These are phyloP conservation scores for Schizophyllum commune DNA, from an alignment of 1,284 basidiomycete genomes.

Conservation along the genomic window DNA sequence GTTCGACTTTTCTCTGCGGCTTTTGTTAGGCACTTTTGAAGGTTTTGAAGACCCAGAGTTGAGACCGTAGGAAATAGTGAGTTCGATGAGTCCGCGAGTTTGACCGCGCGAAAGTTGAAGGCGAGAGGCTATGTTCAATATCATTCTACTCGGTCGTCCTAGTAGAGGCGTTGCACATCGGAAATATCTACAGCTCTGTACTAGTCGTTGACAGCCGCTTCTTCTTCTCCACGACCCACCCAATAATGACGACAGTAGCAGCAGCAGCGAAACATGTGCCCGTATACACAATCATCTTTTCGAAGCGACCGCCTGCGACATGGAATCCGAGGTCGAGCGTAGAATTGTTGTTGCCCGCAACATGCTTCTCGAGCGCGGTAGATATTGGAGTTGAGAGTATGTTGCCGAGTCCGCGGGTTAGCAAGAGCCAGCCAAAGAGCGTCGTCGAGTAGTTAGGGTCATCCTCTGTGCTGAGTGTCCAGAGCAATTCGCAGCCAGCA, in stretches of 20 bases:
- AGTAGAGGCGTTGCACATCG: too few relatives aligned
- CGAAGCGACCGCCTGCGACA: constrained; percentile 25
- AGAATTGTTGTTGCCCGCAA: background rate
- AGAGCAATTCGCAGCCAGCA: too few relatives aligned
- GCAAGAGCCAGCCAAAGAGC: constrained; percentile 29
- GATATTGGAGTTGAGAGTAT: constrained; percentile 29
- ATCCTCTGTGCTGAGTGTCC: background rate
- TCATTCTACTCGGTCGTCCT: too few relatives aligned
- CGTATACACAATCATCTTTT: constrained; percentile 28
- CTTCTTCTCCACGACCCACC: constrained; percentile 12
- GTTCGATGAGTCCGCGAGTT: too few relatives aligned
- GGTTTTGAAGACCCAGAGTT: too few relatives aligned
- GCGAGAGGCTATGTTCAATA: too few relatives aligned
- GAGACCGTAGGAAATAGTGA: too few relatives aligned
- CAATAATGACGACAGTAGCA: constrained; percentile 18
- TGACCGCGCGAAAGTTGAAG: too few relatives aligned
- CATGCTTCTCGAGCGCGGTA: background rate
- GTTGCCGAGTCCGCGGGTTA: constrained; percentile 33
- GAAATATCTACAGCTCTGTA: too few relatives aligned
- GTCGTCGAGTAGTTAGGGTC: constrained; percentile 27
- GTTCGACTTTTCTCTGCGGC: too few relatives aligned
- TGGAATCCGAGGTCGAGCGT: constrained; percentile 19
- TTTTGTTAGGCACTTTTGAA: too few relatives aligned
- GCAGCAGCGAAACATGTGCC: constrained; percentile 29
- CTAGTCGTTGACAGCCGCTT: background rate